A percentile compares a stretch with the other conserved stretches of the same genome.
Conservation (phyloP, 2,329 filamentous ascomycete species). For the Daldinia sp. region DNA sequence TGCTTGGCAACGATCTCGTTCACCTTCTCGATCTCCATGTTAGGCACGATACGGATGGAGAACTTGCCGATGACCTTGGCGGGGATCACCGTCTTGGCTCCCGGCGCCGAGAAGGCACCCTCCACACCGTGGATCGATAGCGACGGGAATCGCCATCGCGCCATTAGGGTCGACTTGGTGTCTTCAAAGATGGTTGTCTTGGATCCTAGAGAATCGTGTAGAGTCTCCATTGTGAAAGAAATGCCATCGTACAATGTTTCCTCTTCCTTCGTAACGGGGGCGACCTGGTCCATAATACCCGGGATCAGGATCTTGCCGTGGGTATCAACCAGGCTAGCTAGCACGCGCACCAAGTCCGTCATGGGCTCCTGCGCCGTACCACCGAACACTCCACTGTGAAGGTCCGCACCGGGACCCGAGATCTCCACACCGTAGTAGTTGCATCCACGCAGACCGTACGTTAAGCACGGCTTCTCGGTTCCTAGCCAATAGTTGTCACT, state of each 20-base stretch:
- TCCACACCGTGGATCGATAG: conserved; percentile 94
- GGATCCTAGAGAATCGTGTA: conserved; percentile 90
- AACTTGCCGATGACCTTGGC: conserved; percentile 99
- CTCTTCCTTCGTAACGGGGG: conserved; percentile 85
- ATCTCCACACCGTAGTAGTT: conserved; percentile 97
- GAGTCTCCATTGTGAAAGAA: conserved; percentile 93
- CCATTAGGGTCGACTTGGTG: conserved; percentile 94
- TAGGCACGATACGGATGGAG: conserved; percentile 94
- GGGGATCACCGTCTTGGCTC: conserved; percentile 98
- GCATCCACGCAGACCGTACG: conserved; percentile 94
- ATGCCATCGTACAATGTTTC: conserved; percentile 87
- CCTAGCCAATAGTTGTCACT: conserved; percentile 99
- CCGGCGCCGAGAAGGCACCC: conserved; percentile 90
- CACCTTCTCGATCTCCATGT: conserved; percentile 94
- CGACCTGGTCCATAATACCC: conserved; percentile 94
- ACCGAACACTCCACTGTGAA: conserved; percentile 97
- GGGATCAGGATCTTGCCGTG: conserved; percentile 92
- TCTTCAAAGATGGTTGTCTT: conserved; percentile 85
- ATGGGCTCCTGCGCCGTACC: conserved; percentile 97
- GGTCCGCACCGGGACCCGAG: conserved; percentile 88
- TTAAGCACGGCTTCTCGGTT: conserved; percentile 97
- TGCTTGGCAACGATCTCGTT: conserved; percentile 86
- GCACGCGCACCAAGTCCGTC: conserved; percentile 88
- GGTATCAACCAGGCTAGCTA: conserved; percentile 86
- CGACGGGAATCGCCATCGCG: conserved; percentile 92